These are phyloP conservation scores for Pichia sp. DNA, from an alignment of 1,139 yeast genomes.

Conservation along the genomic window DNA sequence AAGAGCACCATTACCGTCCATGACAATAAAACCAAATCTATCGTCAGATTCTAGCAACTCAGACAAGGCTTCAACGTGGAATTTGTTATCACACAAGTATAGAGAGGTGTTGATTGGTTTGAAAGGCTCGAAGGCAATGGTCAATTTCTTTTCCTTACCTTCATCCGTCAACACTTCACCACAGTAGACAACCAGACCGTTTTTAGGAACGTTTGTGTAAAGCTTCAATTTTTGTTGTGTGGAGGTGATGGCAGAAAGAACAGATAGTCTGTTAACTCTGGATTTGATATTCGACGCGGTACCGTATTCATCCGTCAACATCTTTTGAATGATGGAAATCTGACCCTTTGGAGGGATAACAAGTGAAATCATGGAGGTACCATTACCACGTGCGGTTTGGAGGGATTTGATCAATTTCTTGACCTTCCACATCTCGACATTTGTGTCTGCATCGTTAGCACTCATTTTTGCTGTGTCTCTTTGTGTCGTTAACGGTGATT, in stretches of 20 bases:
- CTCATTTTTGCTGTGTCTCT: slow-evolving; percentile 10
- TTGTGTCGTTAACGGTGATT: not conserved
- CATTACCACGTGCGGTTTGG: slow-evolving; percentile 92
- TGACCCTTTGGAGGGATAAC: slow-evolving; percentile 95
- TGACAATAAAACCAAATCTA: slow-evolving; percentile 91
- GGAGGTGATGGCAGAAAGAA: slow-evolving; percentile 92
- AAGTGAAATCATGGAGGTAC: slow-evolving; percentile 96
- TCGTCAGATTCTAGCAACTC: slow-evolving; percentile 94
- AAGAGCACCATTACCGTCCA: slow-evolving; percentile 98
- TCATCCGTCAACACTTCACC: slow-evolving; percentile 97
- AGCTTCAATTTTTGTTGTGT: slow-evolving; percentile 94
- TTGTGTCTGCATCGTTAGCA: slow-evolving; percentile 79
- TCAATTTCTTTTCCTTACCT: slow-evolving; percentile 93
- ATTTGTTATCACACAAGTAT: slow-evolving; percentile 94
- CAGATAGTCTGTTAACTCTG: slow-evolving; percentile 92
- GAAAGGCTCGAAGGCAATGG: slow-evolving; percentile 94
- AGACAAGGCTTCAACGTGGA: slow-evolving; percentile 94
- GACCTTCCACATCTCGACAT: slow-evolving; percentile 98
- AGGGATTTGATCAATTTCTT: slow-evolving; percentile 84
- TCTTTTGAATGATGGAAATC: slow-evolving; percentile 79
- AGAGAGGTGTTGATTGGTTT: slow-evolving; percentile 96
- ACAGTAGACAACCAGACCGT: slow-evolving; percentile 93
- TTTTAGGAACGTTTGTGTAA: slow-evolving; percentile 84
- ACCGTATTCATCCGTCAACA: slow-evolving; percentile 97
- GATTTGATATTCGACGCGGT: slow-evolving; percentile 97